phyloP scores from a whole-genome alignment of 2,329 filamentous ascomycete genomes.

The Pseudovirgaria hyperparasitica region DNA sequence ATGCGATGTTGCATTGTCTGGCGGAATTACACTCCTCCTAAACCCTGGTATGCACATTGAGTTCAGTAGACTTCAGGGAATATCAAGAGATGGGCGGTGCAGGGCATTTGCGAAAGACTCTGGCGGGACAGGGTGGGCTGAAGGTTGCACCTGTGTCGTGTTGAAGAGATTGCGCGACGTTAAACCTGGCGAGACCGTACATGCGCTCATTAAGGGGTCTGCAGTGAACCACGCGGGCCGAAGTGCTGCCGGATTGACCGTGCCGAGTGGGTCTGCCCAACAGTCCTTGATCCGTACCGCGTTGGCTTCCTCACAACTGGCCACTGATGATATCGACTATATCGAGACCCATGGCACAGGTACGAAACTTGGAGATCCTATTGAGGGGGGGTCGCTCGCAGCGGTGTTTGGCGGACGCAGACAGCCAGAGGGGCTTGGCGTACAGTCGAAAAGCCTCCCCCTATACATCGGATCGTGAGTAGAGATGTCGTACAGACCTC shows the following conservation, averaged over 20 bases:
- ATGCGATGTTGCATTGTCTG: neutral
- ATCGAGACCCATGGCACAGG: conserved; percentile 30
- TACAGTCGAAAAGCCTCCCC: no score
- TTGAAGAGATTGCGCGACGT: conserved; percentile 10
- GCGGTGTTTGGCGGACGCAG: conserved; percentile 3
- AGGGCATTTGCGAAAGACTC: conserved; percentile 11
- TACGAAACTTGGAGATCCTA: conserved; percentile 7
- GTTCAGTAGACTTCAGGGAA: neutral
- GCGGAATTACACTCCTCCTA: neutral
- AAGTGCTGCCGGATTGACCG: no score
- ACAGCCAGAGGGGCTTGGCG: neutral
- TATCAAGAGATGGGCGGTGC: conserved; percentile 6
- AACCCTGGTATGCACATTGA: neutral
- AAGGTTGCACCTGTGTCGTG: conserved; percentile 11
- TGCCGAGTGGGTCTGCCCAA: no score
- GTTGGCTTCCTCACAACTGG: no score
- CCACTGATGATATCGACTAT: conserved; percentile 2
- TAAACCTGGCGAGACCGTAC: conserved; percentile 8
- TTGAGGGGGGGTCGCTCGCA: conserved; percentile 7
- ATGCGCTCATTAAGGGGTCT: no score
- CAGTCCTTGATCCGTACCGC: no score
- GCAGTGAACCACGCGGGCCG: no score
- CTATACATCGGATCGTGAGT: conserved; percentile 3
- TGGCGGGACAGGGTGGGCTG: conserved; percentile 9
- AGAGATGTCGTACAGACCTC: no score